Evolutionary conservation across 345 rosid species (phyloP), one percentile per base, ranked within the genome.

Genomic region (Eucalyptus globulus): DNA sequence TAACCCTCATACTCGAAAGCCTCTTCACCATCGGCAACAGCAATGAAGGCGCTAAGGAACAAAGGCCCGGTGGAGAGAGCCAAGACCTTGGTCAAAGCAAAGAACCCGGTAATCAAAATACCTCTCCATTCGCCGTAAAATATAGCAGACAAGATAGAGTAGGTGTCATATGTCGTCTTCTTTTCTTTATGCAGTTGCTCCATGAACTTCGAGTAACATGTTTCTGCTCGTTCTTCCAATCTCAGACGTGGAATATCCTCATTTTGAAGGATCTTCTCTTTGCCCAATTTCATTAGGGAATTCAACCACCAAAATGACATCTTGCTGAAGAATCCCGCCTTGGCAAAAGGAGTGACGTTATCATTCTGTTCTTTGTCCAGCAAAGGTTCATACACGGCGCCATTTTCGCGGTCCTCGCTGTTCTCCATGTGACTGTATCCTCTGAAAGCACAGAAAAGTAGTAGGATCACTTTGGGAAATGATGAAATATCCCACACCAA

Each of bases 271-370:
- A 88, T 86, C 89, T 91, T 91, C 87, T 91, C 65, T 54, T 90
- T 93, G 9, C 96, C 95, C 62, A 91, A 90, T 72, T 90, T 93
- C 95, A 95, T 60, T 21, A 95, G 86, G 49, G 96, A 93, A 92
- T 93, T 94, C 90, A 94, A 76, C 97, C 96, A 94, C 95, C 94
- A 93, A 90, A 95, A 94, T 44, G 93, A 91, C 90, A 94, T 85
- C 65, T 34, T 88, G 87, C 93, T 94, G 43, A 94, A 86, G 87
- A 91, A 54, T 34, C 94, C 94, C 49, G 95, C 94, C 76, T 86
- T 87, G 22, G 93, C 91, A 86, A 94, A 95, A 26, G 93, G 93
- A 67, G 96, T 92, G 54, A 90, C 87, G 50, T 87, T 87, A 17
- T 87, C 83, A 29, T 88, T 51, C 56, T 54, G 54, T 65, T 89